phyloP scores from a whole-genome alignment of 1,284 basidiomycete genomes.

The Phenoliferia sp. region DNA sequence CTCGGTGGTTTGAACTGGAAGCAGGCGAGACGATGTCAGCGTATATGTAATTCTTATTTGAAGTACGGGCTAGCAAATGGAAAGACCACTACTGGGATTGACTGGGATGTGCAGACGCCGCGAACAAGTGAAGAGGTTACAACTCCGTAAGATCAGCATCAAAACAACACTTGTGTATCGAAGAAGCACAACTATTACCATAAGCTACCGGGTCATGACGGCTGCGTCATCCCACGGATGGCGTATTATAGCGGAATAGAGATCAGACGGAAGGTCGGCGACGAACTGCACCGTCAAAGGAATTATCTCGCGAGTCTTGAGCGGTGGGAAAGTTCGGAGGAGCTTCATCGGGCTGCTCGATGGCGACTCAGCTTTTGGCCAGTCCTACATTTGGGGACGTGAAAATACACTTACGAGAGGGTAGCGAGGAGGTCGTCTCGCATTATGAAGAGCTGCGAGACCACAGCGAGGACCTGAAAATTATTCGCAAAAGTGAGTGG shows the following conservation, averaged over 20 bases:
- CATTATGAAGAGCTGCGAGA: conserved; percentile 87
- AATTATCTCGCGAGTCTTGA: conserved; percentile 81
- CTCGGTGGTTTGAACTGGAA: too few species aligned
- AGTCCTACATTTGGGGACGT: background rate
- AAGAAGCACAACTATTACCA: too few species aligned
- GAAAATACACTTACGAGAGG: conserved; percentile 57
- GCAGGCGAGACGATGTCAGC: too few species aligned
- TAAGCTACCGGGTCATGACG: too few species aligned
- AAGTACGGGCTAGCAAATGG: too few species aligned
- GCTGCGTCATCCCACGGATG: conserved; percentile 54
- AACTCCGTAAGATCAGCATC: too few species aligned
- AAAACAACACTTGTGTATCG: too few species aligned
- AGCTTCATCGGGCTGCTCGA: conserved; percentile 80
- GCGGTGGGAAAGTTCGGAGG: conserved; percentile 85
- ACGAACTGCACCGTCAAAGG: conserved; percentile 89
- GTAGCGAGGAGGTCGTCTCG: conserved; percentile 80
- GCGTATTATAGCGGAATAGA: conserved; percentile 82
- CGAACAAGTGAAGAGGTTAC: too few species aligned
- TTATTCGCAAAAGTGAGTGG: background rate
- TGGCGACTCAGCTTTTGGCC: background rate
- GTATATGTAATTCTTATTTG: too few species aligned
- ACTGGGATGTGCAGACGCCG: too few species aligned
- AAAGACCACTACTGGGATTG: too few species aligned
- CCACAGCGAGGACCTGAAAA: conserved; percentile 69
- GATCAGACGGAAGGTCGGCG: conserved; percentile 77